Percentiles rank a stretch among this genome's conserved stretches.
These are phyloP conservation scores for Ocimum tenuiflorum DNA, from an alignment of 257 asterid species.

Conservation along the genomic window DNA sequence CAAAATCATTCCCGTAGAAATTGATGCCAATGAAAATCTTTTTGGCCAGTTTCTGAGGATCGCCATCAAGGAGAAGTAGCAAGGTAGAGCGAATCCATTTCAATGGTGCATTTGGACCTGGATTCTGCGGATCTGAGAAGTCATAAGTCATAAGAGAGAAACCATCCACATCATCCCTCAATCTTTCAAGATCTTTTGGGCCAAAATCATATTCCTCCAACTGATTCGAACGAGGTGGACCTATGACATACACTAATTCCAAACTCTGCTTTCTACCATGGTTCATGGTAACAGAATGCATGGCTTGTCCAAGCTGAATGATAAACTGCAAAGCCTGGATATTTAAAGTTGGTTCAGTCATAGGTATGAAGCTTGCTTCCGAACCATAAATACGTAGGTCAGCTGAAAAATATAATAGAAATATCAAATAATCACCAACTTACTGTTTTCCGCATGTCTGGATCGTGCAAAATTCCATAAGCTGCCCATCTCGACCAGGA, in stretches of 20 bases:
- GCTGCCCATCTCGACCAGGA: constrained; percentile 98
- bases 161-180: constrained; percentile 65
- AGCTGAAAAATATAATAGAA: neutral
- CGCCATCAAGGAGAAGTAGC: constrained; percentile 47
- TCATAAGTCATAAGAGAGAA: constrained; percentile 96
- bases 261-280: constrained; percentile 32
- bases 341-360: constrained; percentile 21
- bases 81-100: constrained; percentile 70
- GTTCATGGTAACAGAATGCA: constrained; percentile 49
- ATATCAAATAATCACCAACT: constrained; percentile 9
- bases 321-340: constrained; percentile 69
- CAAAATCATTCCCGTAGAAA: constrained; percentile 85
- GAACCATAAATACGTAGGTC: neutral
- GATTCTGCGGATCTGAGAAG: constrained; percentile 88
- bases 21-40: constrained; percentile 72
- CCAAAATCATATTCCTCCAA: constrained; percentile 73
- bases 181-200: constrained; percentile 59
- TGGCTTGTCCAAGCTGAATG: constrained; percentile 76
- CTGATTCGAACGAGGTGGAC: constrained; percentile 69
- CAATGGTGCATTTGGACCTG: constrained; percentile 96
- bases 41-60: constrained; percentile 33
- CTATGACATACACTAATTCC: constrained; percentile 74
- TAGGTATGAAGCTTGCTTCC: constrained; percentile 7
- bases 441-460: constrained; percentile 62
- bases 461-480: constrained; percentile 80